phyloP scores from a whole-genome alignment of 768 basidiomycete genomes.

The Trametopsis cervina region DNA sequence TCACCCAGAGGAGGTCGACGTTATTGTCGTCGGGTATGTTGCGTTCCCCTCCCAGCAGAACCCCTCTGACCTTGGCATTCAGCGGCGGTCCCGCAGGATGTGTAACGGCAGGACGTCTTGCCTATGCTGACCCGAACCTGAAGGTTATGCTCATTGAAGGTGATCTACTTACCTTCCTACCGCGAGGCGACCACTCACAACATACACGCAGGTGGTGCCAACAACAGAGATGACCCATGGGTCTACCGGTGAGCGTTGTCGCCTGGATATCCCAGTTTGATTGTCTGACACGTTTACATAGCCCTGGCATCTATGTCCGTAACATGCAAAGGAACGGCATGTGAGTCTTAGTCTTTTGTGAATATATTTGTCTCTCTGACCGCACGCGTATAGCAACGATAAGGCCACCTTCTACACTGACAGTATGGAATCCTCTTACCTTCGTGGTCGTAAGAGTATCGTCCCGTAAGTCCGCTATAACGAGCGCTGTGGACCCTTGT shows the following conservation, averaged over 20 bases:
- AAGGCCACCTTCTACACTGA: conserved; percentile 71
- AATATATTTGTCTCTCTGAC: neutral
- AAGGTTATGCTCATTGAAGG: conserved; percentile 76
- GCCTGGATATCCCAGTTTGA: neutral
- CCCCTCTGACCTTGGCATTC: conserved; percentile 8
- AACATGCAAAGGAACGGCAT: conserved; percentile 69
- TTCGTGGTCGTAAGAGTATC: conserved; percentile 59
- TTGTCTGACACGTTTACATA: conserved; percentile 12
- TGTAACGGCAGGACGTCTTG: conserved; percentile 62
- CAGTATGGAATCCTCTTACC: conserved; percentile 45
- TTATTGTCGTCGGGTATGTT: conserved; percentile 55
- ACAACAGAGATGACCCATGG: conserved; percentile 71
- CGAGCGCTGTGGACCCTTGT: neutral
- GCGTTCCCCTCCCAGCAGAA: neutral
- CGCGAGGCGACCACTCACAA: neutral
- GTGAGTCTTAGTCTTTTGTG: conserved; percentile 29
- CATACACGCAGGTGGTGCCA: conserved; percentile 43
- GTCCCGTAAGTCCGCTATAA: conserved; percentile 46
- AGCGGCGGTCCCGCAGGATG: conserved; percentile 65
- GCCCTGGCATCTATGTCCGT: conserved; percentile 60
- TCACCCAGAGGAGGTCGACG: conserved; percentile 66
- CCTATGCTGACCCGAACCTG: conserved; percentile 63
- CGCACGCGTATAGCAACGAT: conserved; percentile 42
- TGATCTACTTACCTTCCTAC: conserved; percentile 13
- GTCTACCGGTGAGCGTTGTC: conserved; percentile 44